phyloP scores from a whole-genome alignment of 78 protist genomes.

The Dictyostelium capitatum region DNA sequence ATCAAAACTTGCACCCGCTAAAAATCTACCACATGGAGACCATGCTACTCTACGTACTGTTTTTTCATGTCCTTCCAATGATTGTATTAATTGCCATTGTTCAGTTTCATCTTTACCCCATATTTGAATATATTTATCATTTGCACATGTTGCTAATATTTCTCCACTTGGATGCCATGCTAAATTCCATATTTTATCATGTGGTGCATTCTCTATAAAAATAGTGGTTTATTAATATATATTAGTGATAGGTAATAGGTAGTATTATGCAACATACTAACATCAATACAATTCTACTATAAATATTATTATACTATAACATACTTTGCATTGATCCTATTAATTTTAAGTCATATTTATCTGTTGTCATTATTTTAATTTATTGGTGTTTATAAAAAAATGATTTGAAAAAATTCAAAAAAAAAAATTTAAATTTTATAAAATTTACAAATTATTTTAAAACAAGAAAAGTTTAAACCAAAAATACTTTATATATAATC shows the following conservation, averaged over 20 bases:
- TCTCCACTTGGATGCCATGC: constrained; percentile 91
- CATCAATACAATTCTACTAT: no score
- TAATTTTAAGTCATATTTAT: background rate
- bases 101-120: constrained; percentile 61
- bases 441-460: no score
- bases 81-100: constrained; percentile 18
- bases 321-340: constrained; percentile 12
- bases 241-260: no score
- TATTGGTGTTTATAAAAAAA: no score
- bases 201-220: constrained; percentile 6
- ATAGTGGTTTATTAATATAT: no score
- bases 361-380: no score
- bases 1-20: constrained; percentile 93
- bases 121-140: constrained; percentile 90
- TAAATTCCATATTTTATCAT: constrained; percentile 89
- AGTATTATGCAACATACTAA: no score
- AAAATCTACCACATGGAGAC: constrained; percentile 85
- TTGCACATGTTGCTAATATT: constrained; percentile 91
- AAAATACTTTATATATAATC: no score
- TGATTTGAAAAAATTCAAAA: no score
- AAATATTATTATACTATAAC: no score
- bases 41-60: constrained; percentile 89
- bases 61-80: constrained; percentile 80
- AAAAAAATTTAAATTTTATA: no score
- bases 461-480: no score